phyloP scores from a whole-genome alignment of 2,329 filamentous ascomycete genomes.

The Diaporthe sp. region DNA sequence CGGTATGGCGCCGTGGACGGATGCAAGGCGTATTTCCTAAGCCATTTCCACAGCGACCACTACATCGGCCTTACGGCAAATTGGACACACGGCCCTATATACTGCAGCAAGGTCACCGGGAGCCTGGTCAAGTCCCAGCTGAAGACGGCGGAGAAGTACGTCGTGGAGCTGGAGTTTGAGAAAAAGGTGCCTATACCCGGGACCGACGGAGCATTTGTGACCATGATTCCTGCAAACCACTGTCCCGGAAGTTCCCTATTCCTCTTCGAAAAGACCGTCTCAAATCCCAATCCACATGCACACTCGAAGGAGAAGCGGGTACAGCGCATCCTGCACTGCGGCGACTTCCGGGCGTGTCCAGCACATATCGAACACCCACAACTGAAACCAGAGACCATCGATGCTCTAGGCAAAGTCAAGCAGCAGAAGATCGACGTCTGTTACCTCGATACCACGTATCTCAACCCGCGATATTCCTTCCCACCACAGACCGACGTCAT shows the following conservation, averaged over 20 bases:
- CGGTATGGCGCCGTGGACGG: slow-evolving; percentile 94
- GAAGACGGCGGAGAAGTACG: slow-evolving; percentile 86
- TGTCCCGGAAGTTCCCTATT: slow-evolving; percentile 96
- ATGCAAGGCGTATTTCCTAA: slow-evolving; percentile 95
- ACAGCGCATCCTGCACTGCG: slow-evolving; percentile 92
- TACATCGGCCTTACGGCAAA: slow-evolving; percentile 91
- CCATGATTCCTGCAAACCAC: slow-evolving; percentile 97
- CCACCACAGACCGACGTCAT: slow-evolving; percentile 92
- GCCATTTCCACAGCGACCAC: slow-evolving; percentile 98
- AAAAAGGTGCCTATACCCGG: slow-evolving; percentile 82
- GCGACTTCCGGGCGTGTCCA: slow-evolving; percentile 93
- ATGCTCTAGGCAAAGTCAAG: slow-evolving; percentile 77
- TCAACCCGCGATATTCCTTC: slow-evolving; percentile 96
- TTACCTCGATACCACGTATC: slow-evolving; percentile 97
- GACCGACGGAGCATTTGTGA: slow-evolving; percentile 87
- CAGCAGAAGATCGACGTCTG: slow-evolving; percentile 95
- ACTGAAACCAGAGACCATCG: slow-evolving; percentile 80
- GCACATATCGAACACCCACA: slow-evolving; percentile 87
- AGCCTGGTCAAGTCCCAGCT: slow-evolving; percentile 91
- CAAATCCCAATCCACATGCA: slow-evolving; percentile 45
- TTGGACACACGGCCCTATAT: slow-evolving; percentile 96
- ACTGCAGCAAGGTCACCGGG: slow-evolving; percentile 92
- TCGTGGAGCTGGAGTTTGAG: slow-evolving; percentile 90
- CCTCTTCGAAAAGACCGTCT: slow-evolving; percentile 85
- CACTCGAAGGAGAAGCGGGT: slow-evolving; percentile 65